Evolutionary conservation across 306 rosid genomes (phyloP), one percentile per base, ranked within the genome.

Genomic region (Quercus glauca): DNA sequence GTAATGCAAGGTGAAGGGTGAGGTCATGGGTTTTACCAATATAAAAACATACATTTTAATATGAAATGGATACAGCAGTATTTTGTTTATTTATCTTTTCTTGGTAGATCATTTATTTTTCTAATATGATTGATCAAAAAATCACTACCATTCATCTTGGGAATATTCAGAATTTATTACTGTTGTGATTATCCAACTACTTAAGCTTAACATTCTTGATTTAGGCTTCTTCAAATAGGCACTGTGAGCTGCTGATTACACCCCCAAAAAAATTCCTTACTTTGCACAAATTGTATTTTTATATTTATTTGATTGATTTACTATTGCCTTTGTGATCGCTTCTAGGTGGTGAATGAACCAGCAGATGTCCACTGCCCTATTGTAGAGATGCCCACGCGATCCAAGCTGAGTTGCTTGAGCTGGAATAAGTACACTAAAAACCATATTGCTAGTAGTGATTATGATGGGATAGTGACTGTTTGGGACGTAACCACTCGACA

Each of bases 321-420:
- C 71, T 68, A 37, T 79, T 77, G 65, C 74, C 18, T 45, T 6
- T 35, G 59, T 68, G 76, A 60, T 83, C 79, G 56, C 81, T 81
- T 82, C 51, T 87, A 95, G 98, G 97, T 93, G 81, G 93, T 93
- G 83, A 95, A 90, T 81, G 96, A 93, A 85, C 94, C 98, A 73
- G 84, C 93, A 81, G 96, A 90, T 77, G 87, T 85, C 76, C 99
- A 90, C 81, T 91, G 91, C 79, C 97, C 99, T 77, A 90, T 93
- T 55, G 97, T 90, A 86, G 98, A 95, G 85, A 93, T 95, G 98
- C 81, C 97, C 72, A 89, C 99, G 26, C 97, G 99, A 58, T 88
- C 98, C 76, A 95, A 95, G 85, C 96, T 95, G 76, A 93, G 96
- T 87, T 95, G 99, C 90, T 87, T 95, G 93, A 95, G 99, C 87